Conservation (phyloP, 2,329 filamentous ascomycete genomes). For the Trichoderma brevicompactum region DNA sequence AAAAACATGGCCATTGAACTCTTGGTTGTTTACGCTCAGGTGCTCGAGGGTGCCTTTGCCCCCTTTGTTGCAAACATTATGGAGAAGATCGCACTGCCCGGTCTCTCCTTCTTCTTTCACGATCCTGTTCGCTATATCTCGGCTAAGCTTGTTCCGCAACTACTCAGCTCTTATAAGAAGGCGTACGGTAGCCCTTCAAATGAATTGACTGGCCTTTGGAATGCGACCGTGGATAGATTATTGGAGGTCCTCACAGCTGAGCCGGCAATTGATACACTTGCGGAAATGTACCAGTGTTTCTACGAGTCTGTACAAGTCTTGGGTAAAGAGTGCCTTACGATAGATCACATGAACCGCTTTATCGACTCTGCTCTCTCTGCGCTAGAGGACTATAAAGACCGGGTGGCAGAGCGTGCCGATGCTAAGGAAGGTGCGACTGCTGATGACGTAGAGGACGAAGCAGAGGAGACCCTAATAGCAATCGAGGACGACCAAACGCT, state of each 20-base stretch:
- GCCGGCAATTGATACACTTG: constrained; percentile 92
- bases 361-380: constrained; percentile 84
- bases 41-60: constrained; percentile 89
- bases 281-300: constrained; percentile 99
- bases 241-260: constrained; percentile 92
- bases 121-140: constrained; percentile 95
- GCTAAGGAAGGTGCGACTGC: constrained; percentile 74
- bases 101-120: constrained; percentile 98
- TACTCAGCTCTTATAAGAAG: constrained; percentile 93
- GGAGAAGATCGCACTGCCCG: constrained; percentile 93
- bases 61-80: constrained; percentile 91
- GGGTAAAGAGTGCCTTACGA: constrained; percentile 79
- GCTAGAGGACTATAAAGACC: constrained; percentile 88
- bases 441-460: constrained; percentile 88
- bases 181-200: constrained; percentile 80
- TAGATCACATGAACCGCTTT: constrained; percentile 81
- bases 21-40: constrained; percentile 94
- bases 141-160: constrained; percentile 89
- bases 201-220: constrained; percentile 83
- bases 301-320: constrained; percentile 97
- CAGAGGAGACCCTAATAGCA: constrained; percentile 83
- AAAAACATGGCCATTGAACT: constrained; percentile 99
- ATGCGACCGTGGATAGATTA: constrained; percentile 82
- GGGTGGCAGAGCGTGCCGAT: constrained; percentile 81
- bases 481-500: constrained; percentile 98